Evolutionary conservation across 345 rosid genomes (phyloP), one percentile per base, ranked within the genome.

Genomic region (Nephelium lappaceum): DNA sequence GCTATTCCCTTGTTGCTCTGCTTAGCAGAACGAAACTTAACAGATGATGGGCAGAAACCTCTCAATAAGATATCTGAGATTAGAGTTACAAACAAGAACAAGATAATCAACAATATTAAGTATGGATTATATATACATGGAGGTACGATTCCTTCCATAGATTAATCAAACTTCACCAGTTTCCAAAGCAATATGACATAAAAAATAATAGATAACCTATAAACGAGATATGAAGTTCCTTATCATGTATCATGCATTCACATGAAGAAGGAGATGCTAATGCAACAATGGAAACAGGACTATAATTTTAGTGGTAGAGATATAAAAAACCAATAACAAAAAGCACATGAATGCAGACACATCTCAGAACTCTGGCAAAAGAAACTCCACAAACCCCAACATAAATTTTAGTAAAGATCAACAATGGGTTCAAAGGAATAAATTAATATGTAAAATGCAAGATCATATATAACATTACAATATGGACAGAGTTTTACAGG

Each of bases 401-500:
- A 16, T 60, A 60, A 38, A 73, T 27, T 36, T 53, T 53, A 36
- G 11, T 49, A 19, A 72, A 31, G 60, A 53, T 71, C 58, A 24
- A 23, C 25, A 18, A 23, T 24, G 53, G 42, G 11, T 21, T 24
- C n/a, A 43, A 11, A 21, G 5, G 25, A 36, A 45, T 42, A 5
- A 23, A 43, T 45, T 45, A 45, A 31, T 15, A 47, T 3, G 53
- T 58, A n/a, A 39, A 74, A 62, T 43, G 25, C 0, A 15, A 8
- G 24, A 47, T 10, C n/a, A 47, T 1, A 53, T 11, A 53, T 74
- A 63, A 36, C 72, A 65, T 18, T 21, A 24, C 36, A 31, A 51
- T 64, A 21, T 4, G 45, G 53, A 39, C 39, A 69, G 31, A 47
- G 27, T 39, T 63, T 63, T 57, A n/a, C 69, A 55, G 74, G 74